Evolutionary conservation across 1,139 yeast species (phyloP), one percentile per base, ranked within the genome.

Genomic region (Ogataea hybrid): DNA sequence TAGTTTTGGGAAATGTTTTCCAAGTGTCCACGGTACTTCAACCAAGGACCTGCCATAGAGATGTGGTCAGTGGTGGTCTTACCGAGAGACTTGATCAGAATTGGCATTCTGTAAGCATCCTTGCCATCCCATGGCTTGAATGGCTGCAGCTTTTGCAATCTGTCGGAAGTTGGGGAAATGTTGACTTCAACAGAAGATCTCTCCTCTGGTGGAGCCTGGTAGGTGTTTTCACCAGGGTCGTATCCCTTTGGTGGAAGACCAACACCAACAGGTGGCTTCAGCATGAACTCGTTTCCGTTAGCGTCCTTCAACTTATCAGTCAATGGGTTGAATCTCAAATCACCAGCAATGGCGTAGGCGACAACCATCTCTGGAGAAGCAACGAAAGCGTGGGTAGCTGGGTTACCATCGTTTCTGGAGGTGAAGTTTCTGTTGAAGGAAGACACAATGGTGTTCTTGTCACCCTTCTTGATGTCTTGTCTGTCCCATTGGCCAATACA

Each of bases 401-500:
- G 95, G 86, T 92, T 92, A 77, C 96, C 96, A 72, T 92, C 97
- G 70, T 92, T 92, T 84, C 98, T 88, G 56, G 96, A 79, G 63
- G 97, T 89, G 79, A 92, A 92, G 77, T 92, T 92, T 84, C 97
- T 88, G 92, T 92, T 92, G 85, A 87, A 92, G 56, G 97, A 90
- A 29, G 97, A 86, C 57, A 92, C 96, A 75, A 92, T 92, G 59
- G 98, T 87, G 83, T 90, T 90, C 80, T 87, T 88, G 68, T 88
- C 97, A 73, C 97, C 97, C 82, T 89, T 92, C 78, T 86, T 79
- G 68, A 90, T 80, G 68, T 92, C 97, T 66, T 80, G 89, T 77
- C 98, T 87, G 69, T 92, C 97, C 98, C 98, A 92, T 79, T 92
- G 98, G 69, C 98, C 98, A 65, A 92, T 92, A 81, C 98, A 90